Evolutionary conservation across 2,329 filamentous ascomycete genomes (phyloP).

Genomic region (Aureobasidium namibiae): DNA sequence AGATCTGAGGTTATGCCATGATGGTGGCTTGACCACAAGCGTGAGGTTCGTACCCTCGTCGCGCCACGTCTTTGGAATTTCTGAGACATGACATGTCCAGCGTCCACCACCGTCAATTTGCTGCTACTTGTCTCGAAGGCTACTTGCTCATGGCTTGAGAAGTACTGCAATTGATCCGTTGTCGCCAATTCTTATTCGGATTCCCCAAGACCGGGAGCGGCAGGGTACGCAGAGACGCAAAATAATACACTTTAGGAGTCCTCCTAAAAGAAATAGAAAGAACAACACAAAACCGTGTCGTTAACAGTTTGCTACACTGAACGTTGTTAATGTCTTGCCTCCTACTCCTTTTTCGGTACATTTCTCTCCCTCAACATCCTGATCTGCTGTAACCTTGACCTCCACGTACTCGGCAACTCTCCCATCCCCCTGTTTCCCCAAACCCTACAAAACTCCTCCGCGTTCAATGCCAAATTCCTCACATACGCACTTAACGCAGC

Average conservation of each 20-base stretch:
- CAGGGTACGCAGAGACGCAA: too few relatives aligned
- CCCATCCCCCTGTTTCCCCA: slow-evolving; percentile 57
- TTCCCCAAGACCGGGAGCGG: too few relatives aligned
- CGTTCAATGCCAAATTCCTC: slow-evolving; percentile 81
- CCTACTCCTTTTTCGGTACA: neutral
- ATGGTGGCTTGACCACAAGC: neutral
- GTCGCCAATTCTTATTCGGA: too few relatives aligned
- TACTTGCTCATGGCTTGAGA: too few relatives aligned
- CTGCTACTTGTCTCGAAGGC: too few relatives aligned
- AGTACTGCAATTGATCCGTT: too few relatives aligned
- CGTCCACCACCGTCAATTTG: too few relatives aligned
- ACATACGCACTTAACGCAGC: slow-evolving; percentile 78
- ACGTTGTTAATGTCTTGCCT: neutral
- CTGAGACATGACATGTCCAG: too few relatives aligned
- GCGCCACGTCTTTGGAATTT: neutral
- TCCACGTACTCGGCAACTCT: slow-evolving; percentile 84
- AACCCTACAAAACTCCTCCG: slow-evolving; percentile 86
- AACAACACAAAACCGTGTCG: neutral
- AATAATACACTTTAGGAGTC: too few relatives aligned
- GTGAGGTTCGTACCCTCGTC: neutral
- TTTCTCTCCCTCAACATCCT: slow-evolving; percentile 64
- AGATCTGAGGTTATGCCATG: neutral
- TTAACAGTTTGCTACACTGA: neutral
- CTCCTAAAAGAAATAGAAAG: neutral
- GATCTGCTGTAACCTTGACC: slow-evolving; percentile 77